phyloP scores from a whole-genome alignment of 2,329 filamentous ascomycete species.

The Xylariaceae sp. region DNA sequence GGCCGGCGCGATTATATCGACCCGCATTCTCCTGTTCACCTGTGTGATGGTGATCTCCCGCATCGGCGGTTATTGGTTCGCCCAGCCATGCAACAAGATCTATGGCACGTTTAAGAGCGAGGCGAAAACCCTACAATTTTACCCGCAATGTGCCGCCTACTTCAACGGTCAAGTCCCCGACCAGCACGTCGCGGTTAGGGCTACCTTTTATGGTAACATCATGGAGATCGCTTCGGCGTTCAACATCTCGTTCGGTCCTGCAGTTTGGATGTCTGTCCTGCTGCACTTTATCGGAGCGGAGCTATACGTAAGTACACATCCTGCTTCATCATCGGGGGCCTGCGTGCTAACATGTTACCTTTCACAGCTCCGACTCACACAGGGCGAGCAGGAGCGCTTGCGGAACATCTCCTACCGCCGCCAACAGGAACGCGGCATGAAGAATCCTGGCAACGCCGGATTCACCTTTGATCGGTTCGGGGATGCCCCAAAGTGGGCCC shows the following conservation, averaged over 20 bases:
- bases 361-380: too few species aligned
- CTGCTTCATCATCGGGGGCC: too few species aligned
- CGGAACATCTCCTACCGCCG: too few species aligned
- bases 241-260: slow-evolving; percentile 46
- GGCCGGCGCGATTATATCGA: slow-evolving; percentile 48
- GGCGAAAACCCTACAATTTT: slow-evolving; percentile 32
- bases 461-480: too few species aligned
- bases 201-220: slow-evolving; percentile 30
- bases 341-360: too few species aligned
- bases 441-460: too few species aligned
- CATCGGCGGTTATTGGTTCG: slow-evolving; percentile 24
- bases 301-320: slow-evolving; percentile 37
- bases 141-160: slow-evolving; percentile 42
- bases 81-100: slow-evolving; percentile 45
- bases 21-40: slow-evolving; percentile 44
- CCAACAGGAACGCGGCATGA: too few species aligned
- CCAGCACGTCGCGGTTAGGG: slow-evolving; percentile 31
- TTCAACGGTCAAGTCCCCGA: slow-evolving; percentile 29
- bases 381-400: too few species aligned
- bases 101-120: slow-evolving; percentile 34
- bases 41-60: slow-evolving; percentile 19
- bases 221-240: slow-evolving; percentile 39
- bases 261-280: slow-evolving; percentile 47
- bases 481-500: too few species aligned
- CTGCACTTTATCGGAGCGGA: slow-evolving; percentile 48